Base-by-base conservation (phyloP, 306 rosid genomes). In the Castanea crenata region DNA sequence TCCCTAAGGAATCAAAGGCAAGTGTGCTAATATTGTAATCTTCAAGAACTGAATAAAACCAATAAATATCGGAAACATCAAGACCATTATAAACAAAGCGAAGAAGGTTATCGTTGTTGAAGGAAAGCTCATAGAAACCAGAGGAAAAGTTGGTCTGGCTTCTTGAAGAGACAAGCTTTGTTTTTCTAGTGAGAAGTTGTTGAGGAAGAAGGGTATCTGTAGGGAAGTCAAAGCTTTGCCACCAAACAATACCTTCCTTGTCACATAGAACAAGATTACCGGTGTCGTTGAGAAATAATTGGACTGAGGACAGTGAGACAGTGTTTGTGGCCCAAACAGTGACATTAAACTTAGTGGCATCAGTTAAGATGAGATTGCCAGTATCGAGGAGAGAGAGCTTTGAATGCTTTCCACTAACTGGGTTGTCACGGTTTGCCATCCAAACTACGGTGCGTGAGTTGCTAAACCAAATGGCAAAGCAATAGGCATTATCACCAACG, bases 171-270 rank as follows among this genome's bases (percentile, higher is more conserved):
- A 82, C 74, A 19, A 82, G 83, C 12, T 49, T 15, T 11, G 86
- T 73, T 55, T 34, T 5, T 20, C 84, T 82, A 3, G 84, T 81
- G 7, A 86, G 74, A 3, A 11, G 76, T 35, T 86, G 92, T 2
- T 29, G 62, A 2, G 92, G 89, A 76, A 89, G 81, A 0, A 89
- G 84, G 2, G 90, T 86, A 16, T 89, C 83, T 0, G 87, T 86
- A 0, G 92, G 92, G 5, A 64, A 83, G 46, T 84, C 83, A 72
- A 86, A 89, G 68, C 89, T 89, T 67, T 84, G 80, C 90, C 92
- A 86, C 19, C 82, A 59, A 49, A 52, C 0, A 19, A n/a, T 11
- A 19, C 80, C 84, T 3, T 55, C n/a, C n/a, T 6, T 19, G 13
- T 82, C 61, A 8, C 7, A 19, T 20, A 88, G 77, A 4, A 88